Evolutionary conservation across 257 asterid species (phyloP).

Genomic region (Salvia hispanica): DNA sequence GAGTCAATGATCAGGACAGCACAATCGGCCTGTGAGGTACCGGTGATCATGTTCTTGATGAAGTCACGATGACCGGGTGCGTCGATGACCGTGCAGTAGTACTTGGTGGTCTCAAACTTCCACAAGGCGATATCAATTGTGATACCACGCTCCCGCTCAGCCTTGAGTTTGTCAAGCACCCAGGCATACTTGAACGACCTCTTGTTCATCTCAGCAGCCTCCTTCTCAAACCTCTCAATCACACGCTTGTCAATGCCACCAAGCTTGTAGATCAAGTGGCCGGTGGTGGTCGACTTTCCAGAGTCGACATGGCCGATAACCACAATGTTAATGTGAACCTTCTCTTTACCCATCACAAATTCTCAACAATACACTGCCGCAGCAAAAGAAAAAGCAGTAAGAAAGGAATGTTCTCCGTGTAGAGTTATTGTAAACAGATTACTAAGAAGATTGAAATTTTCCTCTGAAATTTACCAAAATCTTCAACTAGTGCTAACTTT

Average conservation of each 20-base stretch:
- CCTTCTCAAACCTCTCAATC: slow-evolving; percentile 86
- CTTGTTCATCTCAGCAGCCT: slow-evolving; percentile 91
- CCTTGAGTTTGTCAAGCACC: slow-evolving; percentile 90
- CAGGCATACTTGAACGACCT: slow-evolving; percentile 89
- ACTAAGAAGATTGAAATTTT: no score
- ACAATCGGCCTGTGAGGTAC: slow-evolving; percentile 89
- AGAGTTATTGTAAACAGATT: no score
- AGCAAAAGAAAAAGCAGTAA: no score
- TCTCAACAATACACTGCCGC: not conserved
- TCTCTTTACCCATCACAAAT: slow-evolving; percentile 39
- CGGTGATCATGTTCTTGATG: slow-evolving; percentile 87
- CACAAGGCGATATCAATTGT: slow-evolving; percentile 83
- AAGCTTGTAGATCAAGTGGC: slow-evolving; percentile 79
- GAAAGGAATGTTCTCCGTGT: no score
- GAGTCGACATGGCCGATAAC: slow-evolving; percentile 48
- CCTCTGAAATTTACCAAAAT: no score
- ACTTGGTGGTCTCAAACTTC: slow-evolving; percentile 88
- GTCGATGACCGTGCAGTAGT: slow-evolving; percentile 87
- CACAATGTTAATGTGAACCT: slow-evolving; percentile 39
- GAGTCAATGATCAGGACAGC: slow-evolving; percentile 83
- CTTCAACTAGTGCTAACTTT: no score
- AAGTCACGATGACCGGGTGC: slow-evolving; percentile 92
- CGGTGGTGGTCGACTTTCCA: slow-evolving; percentile 61
- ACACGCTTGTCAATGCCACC: slow-evolving; percentile 90
- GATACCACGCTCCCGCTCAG: slow-evolving; percentile 91